phyloP scores from a whole-genome alignment of 2,329 filamentous ascomycete species.

The Alternaria angustiovoidea region DNA sequence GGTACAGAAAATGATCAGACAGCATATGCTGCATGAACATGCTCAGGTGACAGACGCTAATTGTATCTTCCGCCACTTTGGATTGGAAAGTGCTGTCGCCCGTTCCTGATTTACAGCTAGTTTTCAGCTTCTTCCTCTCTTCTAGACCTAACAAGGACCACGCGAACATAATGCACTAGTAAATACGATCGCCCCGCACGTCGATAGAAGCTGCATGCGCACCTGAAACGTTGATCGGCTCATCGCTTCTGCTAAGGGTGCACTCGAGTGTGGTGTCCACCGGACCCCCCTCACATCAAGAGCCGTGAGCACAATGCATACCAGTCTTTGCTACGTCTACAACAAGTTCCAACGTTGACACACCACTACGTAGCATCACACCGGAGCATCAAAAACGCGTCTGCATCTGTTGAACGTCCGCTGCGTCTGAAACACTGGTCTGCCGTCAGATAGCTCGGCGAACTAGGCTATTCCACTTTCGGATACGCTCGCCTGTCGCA shows the following conservation, averaged over 20 bases:
- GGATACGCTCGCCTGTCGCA: conserved; percentile 23
- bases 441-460: conserved; percentile 18
- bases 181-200: not conserved
- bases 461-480: conserved; percentile 13
- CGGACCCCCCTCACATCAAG: not conserved
- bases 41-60: not conserved
- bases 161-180: not conserved
- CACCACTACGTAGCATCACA: conserved; percentile 4
- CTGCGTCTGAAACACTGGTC: conserved; percentile 23
- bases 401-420: conserved; percentile 10
- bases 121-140: conserved; percentile 1
- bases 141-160: not conserved
- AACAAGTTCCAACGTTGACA: conserved; percentile 4
- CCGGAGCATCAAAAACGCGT: conserved; percentile 12
- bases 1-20: not conserved
- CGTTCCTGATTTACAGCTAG: not conserved
- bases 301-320: conserved; percentile 1
- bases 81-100: not conserved
- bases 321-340: conserved; percentile 1
- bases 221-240: conserved; percentile 1
- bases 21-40: not conserved
- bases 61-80: not conserved
- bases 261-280: not conserved
- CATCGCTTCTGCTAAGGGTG: not conserved
- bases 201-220: not conserved